phyloP scores from a whole-genome alignment of 352 stramenopile species.

The Sclerospora graminicola region DNA sequence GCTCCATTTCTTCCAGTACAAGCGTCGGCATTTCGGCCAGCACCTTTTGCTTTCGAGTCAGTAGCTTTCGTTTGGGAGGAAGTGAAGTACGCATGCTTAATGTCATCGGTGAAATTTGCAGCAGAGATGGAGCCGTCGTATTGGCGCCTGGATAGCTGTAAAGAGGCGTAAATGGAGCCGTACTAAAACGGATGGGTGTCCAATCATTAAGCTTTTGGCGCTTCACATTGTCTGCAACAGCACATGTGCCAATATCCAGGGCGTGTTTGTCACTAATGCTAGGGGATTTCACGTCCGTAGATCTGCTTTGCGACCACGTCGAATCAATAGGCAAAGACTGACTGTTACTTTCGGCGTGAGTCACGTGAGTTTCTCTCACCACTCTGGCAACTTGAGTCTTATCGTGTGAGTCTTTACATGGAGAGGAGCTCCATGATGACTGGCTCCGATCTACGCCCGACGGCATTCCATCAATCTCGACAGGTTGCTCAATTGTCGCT shows the following conservation, averaged over 20 bases:
- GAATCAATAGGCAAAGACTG: slow-evolving; percentile 8
- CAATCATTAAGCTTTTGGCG: slow-evolving; percentile 13
- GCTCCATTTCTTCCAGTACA: slow-evolving; percentile 28
- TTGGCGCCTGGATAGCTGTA: slow-evolving; percentile 3
- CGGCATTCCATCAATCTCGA: slow-evolving; percentile 3
- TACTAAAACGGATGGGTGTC: not conserved
- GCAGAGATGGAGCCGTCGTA: slow-evolving; percentile 6
- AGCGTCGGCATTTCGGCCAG: slow-evolving; percentile 22
- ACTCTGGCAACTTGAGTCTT: slow-evolving; percentile 12
- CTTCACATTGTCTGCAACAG: slow-evolving; percentile 3
- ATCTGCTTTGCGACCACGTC: not conserved
- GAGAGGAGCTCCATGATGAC: not conserved
- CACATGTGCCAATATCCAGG: slow-evolving; percentile 1
- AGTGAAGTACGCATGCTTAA: slow-evolving; percentile 9
- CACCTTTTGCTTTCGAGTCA: slow-evolving; percentile 32
- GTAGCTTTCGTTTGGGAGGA: slow-evolving; percentile 15
- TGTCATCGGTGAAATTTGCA: slow-evolving; percentile 23
- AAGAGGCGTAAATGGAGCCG: slow-evolving; percentile 9
- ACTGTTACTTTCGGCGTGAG: slow-evolving; percentile 5
- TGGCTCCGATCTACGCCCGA: not conserved
- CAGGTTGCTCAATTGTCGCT: slow-evolving; percentile 2
- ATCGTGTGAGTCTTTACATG: slow-evolving; percentile 1
- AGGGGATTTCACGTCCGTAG: not conserved
- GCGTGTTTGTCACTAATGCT: slow-evolving; percentile 6
- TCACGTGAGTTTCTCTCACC: slow-evolving; percentile 5